Base-by-base conservation (phyloP, 2,329 filamentous ascomycete species). In the Gnomoniopsis sp. region DNA sequence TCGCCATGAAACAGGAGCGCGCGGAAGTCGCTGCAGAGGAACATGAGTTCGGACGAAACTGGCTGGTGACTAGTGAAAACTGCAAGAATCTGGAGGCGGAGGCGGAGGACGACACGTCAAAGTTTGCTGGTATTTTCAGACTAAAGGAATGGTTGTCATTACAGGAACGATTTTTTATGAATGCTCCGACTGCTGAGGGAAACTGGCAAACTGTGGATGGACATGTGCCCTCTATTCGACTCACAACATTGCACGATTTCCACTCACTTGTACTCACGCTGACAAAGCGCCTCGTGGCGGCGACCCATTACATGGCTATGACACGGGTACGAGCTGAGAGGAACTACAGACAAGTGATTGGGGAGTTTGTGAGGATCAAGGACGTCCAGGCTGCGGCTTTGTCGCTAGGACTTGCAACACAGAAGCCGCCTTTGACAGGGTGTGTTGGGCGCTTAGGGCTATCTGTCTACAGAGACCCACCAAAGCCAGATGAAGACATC, bases 161-260 rank as follows among this genome's bases (percentile, higher is more conserved):
- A 3, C 87, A 89, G 0, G 77, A 82, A 49, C 76, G 77, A 1
- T 66, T 93, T 1, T 95, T 93, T 69, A 93, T 96, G 90, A 93
- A 93, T 61, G 79, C 80, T 14, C 70, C 76, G 2, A 75, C 82
- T 46, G 74, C 78, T 14, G 83, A 85, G 55, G 80, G 84, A 57
- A 92, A 90, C 68, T 96, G 90, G 90, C 77, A 75, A 36, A 78
- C 76, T 43, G 66, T 89, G 8, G 79, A 81, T n/a, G 53, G 47
- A 22, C 79, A 83, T 57, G 77, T 77, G 3, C 92, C 92, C 0
- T 85, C 88, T 0, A 83, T 96, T 22, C 86, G 88, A 64, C 83
- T 86, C 7, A 92, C 90, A 1, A 86, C 89, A 0, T 80, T 96
- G n/a, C 80, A 84, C 6, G 90, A 95, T 65, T 88, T 96, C 48